Evolutionary conservation across 2,329 filamentous ascomycete species (phyloP), one percentile per base, ranked within the genome.

Genomic region (Alternaria infectoria): DNA sequence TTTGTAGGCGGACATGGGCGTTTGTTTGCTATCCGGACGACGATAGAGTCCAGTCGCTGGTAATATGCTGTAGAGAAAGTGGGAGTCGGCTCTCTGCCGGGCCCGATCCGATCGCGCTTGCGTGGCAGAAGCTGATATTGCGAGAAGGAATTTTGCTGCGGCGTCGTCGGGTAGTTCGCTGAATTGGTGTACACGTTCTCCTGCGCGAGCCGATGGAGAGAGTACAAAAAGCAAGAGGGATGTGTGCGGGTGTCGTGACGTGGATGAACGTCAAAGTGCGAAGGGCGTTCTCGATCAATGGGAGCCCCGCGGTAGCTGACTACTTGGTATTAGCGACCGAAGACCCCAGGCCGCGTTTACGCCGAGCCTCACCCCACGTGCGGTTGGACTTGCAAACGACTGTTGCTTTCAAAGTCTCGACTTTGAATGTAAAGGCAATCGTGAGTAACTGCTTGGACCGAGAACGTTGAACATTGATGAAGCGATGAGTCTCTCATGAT

Each of bases 1-100:
- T 81, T 87, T 89, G 86, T 89, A 93, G 78, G 85, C 87, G 79
- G 92, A 89, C 91, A 93, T 93, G 74, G 57, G 66, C 65, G 58
- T 65, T 62, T 57, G 57, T 32, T 25, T 50, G 54, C 49, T 62
- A 57, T 59, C 59, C 51, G 45, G 61, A 47, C 26, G 66, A 58
- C 52, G 56, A 59, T 58, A 60, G 47, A 40, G 61, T 63, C 54
- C 56, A 65, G 57, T 46, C 45, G 68, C 66, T 55, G 46, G 56
- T 59, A 45, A 49, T 61, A 17, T 61, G 68, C 66, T 62, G 66
- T 62, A 65, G 66, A 67, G 60, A 26, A 54, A 54, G 21, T 52
- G 49, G 19, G 49, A 40, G 49, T 36, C n/a, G 17, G 49, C 7
- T 36, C 30, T 52, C 49, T 21, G 30, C 49, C 21, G 26, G 49